Percentiles rank a stretch among this genome's conserved stretches.
Evolutionary conservation across 2,329 filamentous ascomycete species (phyloP).

Genomic region (Colletotrichum sp.): DNA sequence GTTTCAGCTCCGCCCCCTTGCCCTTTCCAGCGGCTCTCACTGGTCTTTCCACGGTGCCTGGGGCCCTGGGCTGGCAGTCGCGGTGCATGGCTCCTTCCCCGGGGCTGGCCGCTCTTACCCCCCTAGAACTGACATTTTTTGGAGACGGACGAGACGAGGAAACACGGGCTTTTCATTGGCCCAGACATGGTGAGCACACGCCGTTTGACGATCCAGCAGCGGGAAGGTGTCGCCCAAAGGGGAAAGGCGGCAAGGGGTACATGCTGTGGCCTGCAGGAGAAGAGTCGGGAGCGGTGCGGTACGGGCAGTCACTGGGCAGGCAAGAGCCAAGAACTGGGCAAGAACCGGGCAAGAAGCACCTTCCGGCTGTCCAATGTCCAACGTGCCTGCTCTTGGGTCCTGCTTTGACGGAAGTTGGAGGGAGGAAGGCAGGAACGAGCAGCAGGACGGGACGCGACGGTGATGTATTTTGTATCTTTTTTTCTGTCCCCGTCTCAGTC

Average conservation of each 20-base stretch:
- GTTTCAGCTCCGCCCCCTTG: slow-evolving; percentile 14
- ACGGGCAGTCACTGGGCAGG: neutral
- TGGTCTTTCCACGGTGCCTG: neutral
- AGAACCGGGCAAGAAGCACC: neutral
- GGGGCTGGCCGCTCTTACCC: slow-evolving; percentile 4
- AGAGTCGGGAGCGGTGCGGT: neutral
- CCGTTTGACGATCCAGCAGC: slow-evolving; percentile 11
- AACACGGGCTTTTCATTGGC: neutral
- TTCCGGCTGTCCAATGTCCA: neutral
- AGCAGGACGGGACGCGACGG: neutral
- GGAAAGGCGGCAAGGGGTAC: slow-evolving; percentile 11
- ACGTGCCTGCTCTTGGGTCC: neutral
- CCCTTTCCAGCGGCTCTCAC: neutral
- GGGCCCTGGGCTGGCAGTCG: neutral
- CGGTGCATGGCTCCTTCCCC: slow-evolving; percentile 7
- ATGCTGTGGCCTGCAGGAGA: neutral
- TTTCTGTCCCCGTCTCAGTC: neutral
- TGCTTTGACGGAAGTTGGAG: neutral
- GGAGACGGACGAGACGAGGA: neutral
- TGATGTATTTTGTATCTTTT: neutral
- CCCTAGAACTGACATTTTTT: neutral
- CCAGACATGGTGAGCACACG: neutral
- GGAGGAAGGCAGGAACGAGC: neutral
- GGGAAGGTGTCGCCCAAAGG: neutral
- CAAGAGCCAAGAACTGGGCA: neutral